Evolutionary conservation across 2,329 filamentous ascomycete species (phyloP).

Genomic region (Teratosphaeriaceae sp.): DNA sequence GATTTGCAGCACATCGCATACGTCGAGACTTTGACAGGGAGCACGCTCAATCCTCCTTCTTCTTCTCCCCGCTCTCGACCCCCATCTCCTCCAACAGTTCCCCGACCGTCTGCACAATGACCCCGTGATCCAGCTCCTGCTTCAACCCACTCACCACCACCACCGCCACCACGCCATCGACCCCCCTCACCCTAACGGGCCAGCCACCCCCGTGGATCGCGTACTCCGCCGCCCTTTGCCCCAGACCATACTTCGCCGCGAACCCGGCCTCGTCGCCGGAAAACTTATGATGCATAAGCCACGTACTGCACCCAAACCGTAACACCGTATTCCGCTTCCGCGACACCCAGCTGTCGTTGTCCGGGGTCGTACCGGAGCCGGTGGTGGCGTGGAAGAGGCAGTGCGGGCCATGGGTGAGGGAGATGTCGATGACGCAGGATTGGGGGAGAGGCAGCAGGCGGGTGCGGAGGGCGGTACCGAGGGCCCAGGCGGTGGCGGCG

Average conservation of each 20-base stretch:
- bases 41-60: conserved; percentile 30
- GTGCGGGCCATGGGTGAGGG: conserved; percentile 46
- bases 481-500: conserved; percentile 55
- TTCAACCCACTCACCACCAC: conserved; percentile 70
- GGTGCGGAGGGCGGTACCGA: conserved; percentile 58
- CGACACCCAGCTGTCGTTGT: conserved; percentile 50
- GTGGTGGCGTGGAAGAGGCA: conserved; percentile 63
- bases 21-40: no score
- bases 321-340: conserved; percentile 68
- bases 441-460: conserved; percentile 52
- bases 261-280: conserved; percentile 58
- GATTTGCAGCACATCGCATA: no score
- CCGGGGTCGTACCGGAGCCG: conserved; percentile 59
- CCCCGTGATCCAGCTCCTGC: conserved; percentile 70
- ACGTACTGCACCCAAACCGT: conserved; percentile 63
- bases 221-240: conserved; percentile 51
- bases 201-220: conserved; percentile 74
- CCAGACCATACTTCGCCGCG: conserved; percentile 57
- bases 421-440: conserved; percentile 58
- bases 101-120: conserved; percentile 63
- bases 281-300: conserved; percentile 65
- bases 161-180: conserved; percentile 69
- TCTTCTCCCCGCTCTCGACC: conserved; percentile 29
- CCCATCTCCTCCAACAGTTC: conserved; percentile 40
- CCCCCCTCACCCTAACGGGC: conserved; percentile 63